Conservation (phyloP, 495 filamentous ascomycete species). For the Copromyces sp. region DNA sequence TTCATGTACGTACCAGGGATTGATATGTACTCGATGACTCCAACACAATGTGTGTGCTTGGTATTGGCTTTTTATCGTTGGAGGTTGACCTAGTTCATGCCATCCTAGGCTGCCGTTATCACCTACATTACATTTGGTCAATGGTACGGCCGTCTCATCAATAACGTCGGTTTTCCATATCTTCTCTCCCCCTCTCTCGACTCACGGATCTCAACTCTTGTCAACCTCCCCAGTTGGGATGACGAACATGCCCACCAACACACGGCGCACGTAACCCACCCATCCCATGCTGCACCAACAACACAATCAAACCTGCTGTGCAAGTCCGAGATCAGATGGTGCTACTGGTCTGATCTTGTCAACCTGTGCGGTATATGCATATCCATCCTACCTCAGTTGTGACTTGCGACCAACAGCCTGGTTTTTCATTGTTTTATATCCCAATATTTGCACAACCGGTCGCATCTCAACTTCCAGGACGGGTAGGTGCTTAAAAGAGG, state of each 20-base stretch:
- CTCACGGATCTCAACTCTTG: neutral
- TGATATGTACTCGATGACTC: neutral
- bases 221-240: neutral
- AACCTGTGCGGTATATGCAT: neutral
- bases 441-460: neutral
- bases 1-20: neutral
- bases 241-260: neutral
- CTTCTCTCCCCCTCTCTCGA: neutral
- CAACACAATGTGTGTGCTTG: neutral
- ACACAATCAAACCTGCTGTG: neutral
- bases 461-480: conserved; percentile 6
- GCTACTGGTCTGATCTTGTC: neutral
- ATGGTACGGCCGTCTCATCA: neutral
- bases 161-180: neutral
- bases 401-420: neutral
- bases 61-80: neutral
- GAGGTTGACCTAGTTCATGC: neutral
- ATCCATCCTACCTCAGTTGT: neutral
- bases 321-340: neutral
- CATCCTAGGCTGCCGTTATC: neutral
- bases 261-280: neutral
- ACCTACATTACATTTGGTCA: neutral
- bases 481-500: conserved; percentile 4
- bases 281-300: neutral
- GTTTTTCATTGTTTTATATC: neutral